Base-by-base conservation (phyloP, 2,329 filamentous ascomycete species). In the Xylaria sp. region DNA sequence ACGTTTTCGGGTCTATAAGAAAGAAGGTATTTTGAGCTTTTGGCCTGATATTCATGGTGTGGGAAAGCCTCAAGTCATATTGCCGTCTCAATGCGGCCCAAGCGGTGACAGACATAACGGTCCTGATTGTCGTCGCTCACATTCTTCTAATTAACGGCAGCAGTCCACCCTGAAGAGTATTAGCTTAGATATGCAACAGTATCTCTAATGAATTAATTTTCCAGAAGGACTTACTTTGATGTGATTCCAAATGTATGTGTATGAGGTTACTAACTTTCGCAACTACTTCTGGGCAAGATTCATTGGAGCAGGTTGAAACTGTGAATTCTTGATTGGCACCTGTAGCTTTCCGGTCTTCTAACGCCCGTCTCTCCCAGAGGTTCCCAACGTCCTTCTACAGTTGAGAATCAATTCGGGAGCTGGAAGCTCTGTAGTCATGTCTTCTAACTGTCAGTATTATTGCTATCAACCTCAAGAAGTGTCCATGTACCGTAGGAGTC, bases 311-410 rank as follows among this genome's bases (percentile, higher is more conserved):
- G 47, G 63, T 34, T 65, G 61, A n/a, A 2, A 62, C 37, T 2
- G 43, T 43, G 17, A 65, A 65, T 2, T 52, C 64, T 29, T 63
- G 62, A 24, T 62, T 63, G 2, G 61, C 61, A 5, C 62, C 63
- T 7, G 57, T 63, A 9, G 54, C 45, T 7, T 55, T 20, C 2
- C 50, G 44, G 11, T 44, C 53, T 2, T 45, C 44, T 5, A 49
- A 8, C 9, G 61, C 62, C n/a, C 54, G 39, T 8, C 61, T 52
- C 17, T 44, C 20, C 63, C 63, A 66, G 44, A 64, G 62, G 1
- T 22, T 44, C 22, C 67, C 66, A 2, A 68, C 64, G 16, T 66
- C 64, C 49, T 63, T 63, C 41, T 68, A 67, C 2, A 68, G 54
- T 34, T 63, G 49, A 1, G 57, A 57, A 40, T 69, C 62, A 26